phyloP scores from a whole-genome alignment of 192 early-diverging fungal species.

The Ambispora gerdemannii region DNA sequence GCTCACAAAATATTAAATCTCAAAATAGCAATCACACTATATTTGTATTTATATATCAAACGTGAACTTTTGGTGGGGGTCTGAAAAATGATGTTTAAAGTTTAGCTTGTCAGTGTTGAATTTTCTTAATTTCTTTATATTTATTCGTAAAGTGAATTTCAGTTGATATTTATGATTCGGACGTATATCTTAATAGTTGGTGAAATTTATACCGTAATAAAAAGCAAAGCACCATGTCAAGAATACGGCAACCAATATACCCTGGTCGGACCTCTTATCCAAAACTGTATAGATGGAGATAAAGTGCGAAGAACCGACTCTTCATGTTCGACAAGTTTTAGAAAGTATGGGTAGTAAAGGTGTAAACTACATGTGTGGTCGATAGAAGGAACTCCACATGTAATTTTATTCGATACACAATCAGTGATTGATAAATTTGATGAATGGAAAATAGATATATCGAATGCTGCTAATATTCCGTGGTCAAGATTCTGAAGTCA shows the following conservation, averaged over 20 bases:
- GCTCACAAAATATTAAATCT: too few relatives aligned
- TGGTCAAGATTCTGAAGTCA: conserved; percentile 90
- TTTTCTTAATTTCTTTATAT: background rate
- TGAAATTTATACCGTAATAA: conserved; percentile 97
- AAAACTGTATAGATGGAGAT: conserved; percentile 88
- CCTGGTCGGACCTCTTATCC: conserved; percentile 84
- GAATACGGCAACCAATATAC: conserved; percentile 94
- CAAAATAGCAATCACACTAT: too few relatives aligned
- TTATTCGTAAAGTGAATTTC: background rate
- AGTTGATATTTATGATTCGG: too few relatives aligned
- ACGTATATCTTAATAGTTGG: conserved; percentile 60
- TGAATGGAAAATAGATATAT: conserved; percentile 96
- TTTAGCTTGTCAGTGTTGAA: background rate
- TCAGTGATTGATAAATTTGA: conserved; percentile 74
- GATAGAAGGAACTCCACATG: conserved; percentile 87
- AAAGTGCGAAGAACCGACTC: conserved; percentile 70
- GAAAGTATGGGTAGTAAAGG: conserved; percentile 67
- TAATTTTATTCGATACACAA: conserved; percentile 84
- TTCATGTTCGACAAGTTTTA: conserved; percentile 65
- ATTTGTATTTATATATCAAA: too few relatives aligned
- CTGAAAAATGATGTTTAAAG: background rate
- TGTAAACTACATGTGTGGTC: conserved; percentile 82
- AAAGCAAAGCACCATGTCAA: conserved; percentile 88
- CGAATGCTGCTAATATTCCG: conserved; percentile 84
- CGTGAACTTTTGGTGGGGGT: too few relatives aligned